Evolutionary conservation across 345 rosid species (phyloP).

Genomic region (Ceriops zippeliana): DNA sequence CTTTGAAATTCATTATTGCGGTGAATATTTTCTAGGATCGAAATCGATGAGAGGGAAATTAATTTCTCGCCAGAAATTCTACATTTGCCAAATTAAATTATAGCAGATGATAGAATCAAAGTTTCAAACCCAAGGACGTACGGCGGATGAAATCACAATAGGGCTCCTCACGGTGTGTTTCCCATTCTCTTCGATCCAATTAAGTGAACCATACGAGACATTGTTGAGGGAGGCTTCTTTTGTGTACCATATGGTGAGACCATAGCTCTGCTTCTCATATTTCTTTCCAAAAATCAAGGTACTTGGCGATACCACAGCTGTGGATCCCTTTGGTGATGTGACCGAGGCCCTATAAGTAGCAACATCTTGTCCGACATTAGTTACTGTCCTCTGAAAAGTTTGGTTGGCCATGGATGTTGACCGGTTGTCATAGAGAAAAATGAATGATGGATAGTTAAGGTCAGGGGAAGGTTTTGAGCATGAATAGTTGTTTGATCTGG

Average conservation of each 20-base stretch:
- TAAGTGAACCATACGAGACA: constrained; percentile 31
- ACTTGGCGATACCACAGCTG: constrained; percentile 20
- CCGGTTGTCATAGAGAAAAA: constrained; percentile 24
- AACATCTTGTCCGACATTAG: constrained; percentile 34
- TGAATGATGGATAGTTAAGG: constrained; percentile 47
- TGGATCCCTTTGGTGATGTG: constrained; percentile 19
- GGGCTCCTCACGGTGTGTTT: constrained; percentile 30
- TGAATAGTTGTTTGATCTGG: constrained; percentile 31
- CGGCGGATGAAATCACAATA: constrained; percentile 14
- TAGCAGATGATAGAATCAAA: no score
- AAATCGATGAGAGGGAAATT: no score
- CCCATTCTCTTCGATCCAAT: constrained; percentile 37
- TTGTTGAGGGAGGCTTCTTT: not conserved
- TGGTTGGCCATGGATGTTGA: not conserved
- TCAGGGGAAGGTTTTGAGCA: constrained; percentile 32
- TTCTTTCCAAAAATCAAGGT: constrained; percentile 24
- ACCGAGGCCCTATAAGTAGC: constrained; percentile 30
- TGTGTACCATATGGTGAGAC: constrained; percentile 13
- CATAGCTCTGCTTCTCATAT: constrained; percentile 28
- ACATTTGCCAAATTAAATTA: no score
- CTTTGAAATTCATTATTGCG: no score
- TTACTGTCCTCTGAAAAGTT: constrained; percentile 26
- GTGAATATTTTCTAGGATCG: no score
- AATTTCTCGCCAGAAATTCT: no score
- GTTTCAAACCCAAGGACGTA: not conserved